Percentiles rank a stretch among this genome's conserved stretches.
Conservation (phyloP, 108 stramenopile genomes). For the Fragilaria crotonensis region DNA sequence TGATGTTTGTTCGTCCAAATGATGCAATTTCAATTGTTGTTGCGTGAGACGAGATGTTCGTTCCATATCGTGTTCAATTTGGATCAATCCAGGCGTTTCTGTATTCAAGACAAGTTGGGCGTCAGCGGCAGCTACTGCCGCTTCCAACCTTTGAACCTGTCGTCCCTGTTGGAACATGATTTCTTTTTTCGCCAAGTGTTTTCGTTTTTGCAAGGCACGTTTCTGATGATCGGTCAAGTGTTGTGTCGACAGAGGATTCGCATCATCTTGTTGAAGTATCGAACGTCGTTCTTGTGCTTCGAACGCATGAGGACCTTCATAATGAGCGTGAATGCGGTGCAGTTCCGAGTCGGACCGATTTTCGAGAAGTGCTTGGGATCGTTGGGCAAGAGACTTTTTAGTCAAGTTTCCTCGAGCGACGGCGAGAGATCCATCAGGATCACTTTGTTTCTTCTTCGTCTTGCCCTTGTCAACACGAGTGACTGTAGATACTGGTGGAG, state of each 20-base stretch:
- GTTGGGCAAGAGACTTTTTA: background rate
- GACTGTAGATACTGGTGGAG: no score
- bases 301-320: background rate
- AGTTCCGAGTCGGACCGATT: background rate
- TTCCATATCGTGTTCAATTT: slow-evolving; percentile 78
- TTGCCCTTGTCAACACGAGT: background rate
- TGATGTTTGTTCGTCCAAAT: slow-evolving; percentile 51
- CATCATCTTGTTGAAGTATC: slow-evolving; percentile 9
- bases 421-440: background rate
- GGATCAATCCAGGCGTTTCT: slow-evolving; percentile 52
- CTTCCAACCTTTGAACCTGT: slow-evolving; percentile 40
- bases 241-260: slow-evolving; percentile 4
- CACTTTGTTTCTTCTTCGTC: background rate
- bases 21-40: slow-evolving; percentile 39
- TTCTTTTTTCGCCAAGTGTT: background rate
- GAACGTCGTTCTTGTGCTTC: slow-evolving; percentile 1
- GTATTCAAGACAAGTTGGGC: slow-evolving; percentile 67
- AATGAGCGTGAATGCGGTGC: background rate
- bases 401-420: background rate
- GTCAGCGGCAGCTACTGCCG: slow-evolving; percentile 68
- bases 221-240: slow-evolving; percentile 34
- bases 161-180: background rate
- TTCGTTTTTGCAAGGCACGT: slow-evolving; percentile 32
- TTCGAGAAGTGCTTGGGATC: background rate
- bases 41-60: slow-evolving; percentile 57